phyloP scores from a whole-genome alignment of 2,329 filamentous ascomycete genomes.

The Nectriaceae sp. region DNA sequence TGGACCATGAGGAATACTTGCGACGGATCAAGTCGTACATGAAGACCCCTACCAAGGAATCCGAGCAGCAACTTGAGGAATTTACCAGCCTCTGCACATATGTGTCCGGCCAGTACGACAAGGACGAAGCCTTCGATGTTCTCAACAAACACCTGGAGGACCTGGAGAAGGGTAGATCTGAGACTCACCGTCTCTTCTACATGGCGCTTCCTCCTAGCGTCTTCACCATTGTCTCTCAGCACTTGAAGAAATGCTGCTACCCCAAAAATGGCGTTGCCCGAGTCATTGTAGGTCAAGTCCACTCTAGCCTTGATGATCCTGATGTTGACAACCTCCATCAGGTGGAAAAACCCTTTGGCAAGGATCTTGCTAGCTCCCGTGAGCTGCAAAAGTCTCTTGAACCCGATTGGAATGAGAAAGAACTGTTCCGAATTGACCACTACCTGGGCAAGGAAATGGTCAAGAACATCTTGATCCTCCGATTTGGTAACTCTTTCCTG shows the following conservation, averaged over 20 bases:
- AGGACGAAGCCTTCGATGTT: conserved; percentile 88
- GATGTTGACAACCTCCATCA: conserved; percentile 39
- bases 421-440: conserved; percentile 98
- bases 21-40: conserved; percentile 96
- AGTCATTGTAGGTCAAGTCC: conserved; percentile 70
- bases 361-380: conserved; percentile 91
- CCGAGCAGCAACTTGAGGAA: conserved; percentile 90
- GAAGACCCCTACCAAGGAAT: conserved; percentile 96
- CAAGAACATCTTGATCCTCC: conserved; percentile 97
- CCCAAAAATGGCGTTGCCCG: conserved; percentile 86
- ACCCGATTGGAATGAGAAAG: conserved; percentile 98
- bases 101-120: conserved; percentile 95
- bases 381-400: conserved; percentile 93
- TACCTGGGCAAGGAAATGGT: conserved; percentile 99
- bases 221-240: conserved; percentile 96
- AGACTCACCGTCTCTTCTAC: conserved; percentile 95
- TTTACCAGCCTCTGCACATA: conserved; percentile 91
- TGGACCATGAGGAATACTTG: conserved; percentile 96
- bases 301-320: not conserved
- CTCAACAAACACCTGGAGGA: conserved; percentile 85
- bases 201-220: conserved; percentile 98
- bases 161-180: conserved; percentile 77
- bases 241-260: conserved; percentile 97
- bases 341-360: conserved; percentile 99
- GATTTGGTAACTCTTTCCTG: conserved; percentile 98